Base-by-base conservation (phyloP, 257 asterid genomes). In the Jacaranda mimosifolia region DNA sequence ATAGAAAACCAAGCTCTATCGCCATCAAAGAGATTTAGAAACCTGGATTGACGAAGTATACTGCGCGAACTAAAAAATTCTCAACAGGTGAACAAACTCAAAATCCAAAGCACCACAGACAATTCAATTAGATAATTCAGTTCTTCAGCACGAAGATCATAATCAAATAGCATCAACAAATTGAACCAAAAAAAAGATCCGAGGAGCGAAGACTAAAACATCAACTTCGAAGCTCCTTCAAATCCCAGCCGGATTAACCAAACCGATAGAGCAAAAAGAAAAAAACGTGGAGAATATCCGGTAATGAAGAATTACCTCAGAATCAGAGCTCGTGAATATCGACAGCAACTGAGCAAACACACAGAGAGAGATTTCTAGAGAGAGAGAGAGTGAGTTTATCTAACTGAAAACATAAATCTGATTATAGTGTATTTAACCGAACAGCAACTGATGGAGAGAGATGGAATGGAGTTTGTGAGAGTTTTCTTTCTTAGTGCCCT, bases 401-500 rank as follows among this genome's bases (percentile, higher is more conserved):
- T n/a, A 15, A 55, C 9, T 17, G 17, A 6, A 55, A 55, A 17
- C 17, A 17, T 11, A 17, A 51, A 51, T 14, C 6, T 48, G 14
- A 48, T 48, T 42, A 4, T 42, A 42, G 32, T 2, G 32, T 26
- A 26, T 26, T 26, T 26, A 26, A 26, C 32, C 2, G 32, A 26
- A 55, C 17, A 7, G 9, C 17, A 17, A 55, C 26, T 6, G 17
- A 70, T 13, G 49, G 74, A 6, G 11, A 68, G 36, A 38, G 62
- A 76, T 66, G 82, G 79, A 81, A 73, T 5, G 46, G 46, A 9
- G 1, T 77, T 26, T 82, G 74, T 82, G 83, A 9, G 68, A 73
- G 68, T 21, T 68, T 66, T 68, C 40, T 0, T 26, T 2, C 32
- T 26, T 26, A 72, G 67, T 9, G 75, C 74, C 82, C 73, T 68